Percentiles rank a stretch among this genome's conserved stretches.
These are phyloP conservation scores for Codiaeum variegatum DNA, from an alignment of 441 rosid genomes.

Conservation along the genomic window DNA sequence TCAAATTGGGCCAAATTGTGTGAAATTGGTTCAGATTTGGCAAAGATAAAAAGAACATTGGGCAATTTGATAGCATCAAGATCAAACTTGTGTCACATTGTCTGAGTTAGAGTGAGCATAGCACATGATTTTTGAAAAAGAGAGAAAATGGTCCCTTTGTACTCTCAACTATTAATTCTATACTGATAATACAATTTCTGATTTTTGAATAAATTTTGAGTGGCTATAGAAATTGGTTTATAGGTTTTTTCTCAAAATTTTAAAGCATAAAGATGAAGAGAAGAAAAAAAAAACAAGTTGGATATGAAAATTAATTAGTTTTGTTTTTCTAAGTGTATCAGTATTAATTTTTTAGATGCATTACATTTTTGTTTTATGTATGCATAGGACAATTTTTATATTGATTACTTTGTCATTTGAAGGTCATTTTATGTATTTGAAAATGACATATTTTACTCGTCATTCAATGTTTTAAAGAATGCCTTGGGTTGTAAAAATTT, in stretches of 20 bases:
- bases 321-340: neutral
- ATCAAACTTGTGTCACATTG: constrained; percentile 20
- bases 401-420: neutral
- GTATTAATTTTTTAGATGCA: neutral
- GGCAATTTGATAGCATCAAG: neutral
- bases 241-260: constrained; percentile 9
- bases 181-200: neutral
- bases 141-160: constrained; percentile 13
- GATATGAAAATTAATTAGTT: neutral
- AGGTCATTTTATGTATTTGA: neutral
- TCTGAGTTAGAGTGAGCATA: constrained; percentile 23
- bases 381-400: neutral
- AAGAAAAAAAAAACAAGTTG: neutral
- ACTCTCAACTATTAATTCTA: neutral
- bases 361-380: neutral
- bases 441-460: neutral
- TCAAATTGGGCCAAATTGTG: constrained; percentile 15
- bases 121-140: constrained; percentile 29
- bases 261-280: neutral
- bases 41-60: neutral
- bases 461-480: too few species aligned
- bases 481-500: too few species aligned
- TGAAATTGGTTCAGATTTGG: constrained; percentile 1
- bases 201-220: neutral
- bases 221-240: constrained; percentile 11